These are phyloP conservation scores for Candida sakaeoensis DNA, from an alignment of 805 yeast species.

Conservation along the genomic window DNA sequence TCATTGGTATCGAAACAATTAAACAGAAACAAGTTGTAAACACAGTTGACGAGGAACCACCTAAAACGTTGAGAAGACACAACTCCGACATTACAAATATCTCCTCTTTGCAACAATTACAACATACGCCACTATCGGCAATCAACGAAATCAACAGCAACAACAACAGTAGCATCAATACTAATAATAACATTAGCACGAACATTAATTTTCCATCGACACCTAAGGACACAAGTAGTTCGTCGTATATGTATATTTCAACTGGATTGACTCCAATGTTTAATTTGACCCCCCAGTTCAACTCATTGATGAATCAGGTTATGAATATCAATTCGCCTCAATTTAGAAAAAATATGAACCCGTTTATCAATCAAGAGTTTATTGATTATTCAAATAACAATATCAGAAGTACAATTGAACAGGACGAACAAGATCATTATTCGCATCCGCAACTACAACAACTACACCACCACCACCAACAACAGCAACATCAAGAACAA, in stretches of 20 bases:
- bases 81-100: slow-evolving; percentile 21
- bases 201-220: slow-evolving; percentile 26
- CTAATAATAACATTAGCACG: slow-evolving; percentile 2
- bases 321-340: slow-evolving; percentile 32
- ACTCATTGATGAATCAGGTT: slow-evolving; percentile 37
- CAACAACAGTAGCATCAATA: slow-evolving; percentile 7
- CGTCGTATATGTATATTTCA: slow-evolving; percentile 15
- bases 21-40: neutral
- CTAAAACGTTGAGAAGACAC: slow-evolving; percentile 18
- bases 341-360: slow-evolving; percentile 11
- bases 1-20: slow-evolving; percentile 23
- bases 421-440: neutral
- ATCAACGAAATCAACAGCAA: neutral
- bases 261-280: slow-evolving; percentile 32
- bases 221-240: slow-evolving; percentile 26
- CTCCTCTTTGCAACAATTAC: slow-evolving; percentile 5
- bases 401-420: neutral
- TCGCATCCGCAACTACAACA: slow-evolving; percentile 2
- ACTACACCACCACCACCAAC: slow-evolving; percentile 6
- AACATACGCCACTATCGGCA: slow-evolving; percentile 10
- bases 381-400: neutral
- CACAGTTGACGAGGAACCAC: neutral
- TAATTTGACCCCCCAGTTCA: slow-evolving; percentile 40
- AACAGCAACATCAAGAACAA: slow-evolving; percentile 5
- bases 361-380: slow-evolving; percentile 21